These are phyloP conservation scores for Silene coronaria DNA, from an alignment of 179 eudicot genomes.

Conservation along the genomic window DNA sequence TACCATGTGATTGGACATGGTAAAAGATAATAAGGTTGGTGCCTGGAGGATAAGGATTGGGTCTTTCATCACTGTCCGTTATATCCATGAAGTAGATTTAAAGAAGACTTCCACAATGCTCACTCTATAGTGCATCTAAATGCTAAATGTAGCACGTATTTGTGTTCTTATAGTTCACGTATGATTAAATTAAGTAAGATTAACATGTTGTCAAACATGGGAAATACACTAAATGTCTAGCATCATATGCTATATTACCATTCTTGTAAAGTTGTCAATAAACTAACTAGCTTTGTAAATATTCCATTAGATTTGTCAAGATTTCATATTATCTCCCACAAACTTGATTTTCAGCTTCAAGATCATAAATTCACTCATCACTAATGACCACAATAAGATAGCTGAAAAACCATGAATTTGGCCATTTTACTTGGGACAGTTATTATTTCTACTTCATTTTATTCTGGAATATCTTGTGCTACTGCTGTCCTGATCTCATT, in stretches of 20 bases:
- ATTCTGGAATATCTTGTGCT: background rate
- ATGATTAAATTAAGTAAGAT: background rate
- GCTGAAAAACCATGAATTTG: too few species aligned
- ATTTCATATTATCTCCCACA: background rate
- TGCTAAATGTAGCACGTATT: conserved; percentile 9
- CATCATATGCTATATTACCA: conserved; percentile 2
- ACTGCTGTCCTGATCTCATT: background rate
- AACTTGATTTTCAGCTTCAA: background rate
- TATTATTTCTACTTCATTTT: too few species aligned
- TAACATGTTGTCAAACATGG: conserved; percentile 1
- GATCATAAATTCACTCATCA: too few species aligned
- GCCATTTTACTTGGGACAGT: background rate
- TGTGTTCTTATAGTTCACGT: conserved; percentile 2
- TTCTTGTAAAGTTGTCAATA: background rate
- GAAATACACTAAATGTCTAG: background rate
- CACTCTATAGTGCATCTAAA: background rate
- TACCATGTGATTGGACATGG: too few species aligned
- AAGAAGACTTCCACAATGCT: background rate
- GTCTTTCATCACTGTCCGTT: conserved; percentile 1
- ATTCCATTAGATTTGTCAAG: background rate
- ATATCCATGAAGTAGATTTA: background rate
- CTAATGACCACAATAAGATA: too few species aligned
- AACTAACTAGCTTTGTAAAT: background rate
- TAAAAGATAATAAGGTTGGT: too few species aligned
- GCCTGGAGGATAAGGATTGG: background rate